Conservation (phyloP, 2,329 filamentous ascomycete species). For the Cladosporium sp. region DNA sequence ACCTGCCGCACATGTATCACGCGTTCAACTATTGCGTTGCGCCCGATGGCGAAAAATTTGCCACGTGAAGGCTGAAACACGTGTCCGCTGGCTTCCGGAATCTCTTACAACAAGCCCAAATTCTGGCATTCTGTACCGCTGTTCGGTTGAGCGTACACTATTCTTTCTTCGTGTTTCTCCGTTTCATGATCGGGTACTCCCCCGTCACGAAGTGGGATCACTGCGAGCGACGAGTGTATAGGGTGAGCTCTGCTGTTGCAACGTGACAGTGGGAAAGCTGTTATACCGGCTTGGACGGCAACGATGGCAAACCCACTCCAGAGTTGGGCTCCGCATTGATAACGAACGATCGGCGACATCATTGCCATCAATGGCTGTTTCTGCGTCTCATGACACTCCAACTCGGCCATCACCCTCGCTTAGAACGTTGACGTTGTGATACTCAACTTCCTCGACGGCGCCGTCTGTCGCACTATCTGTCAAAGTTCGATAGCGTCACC, state of each 20-base stretch:
- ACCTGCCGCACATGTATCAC: not conserved
- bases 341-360: not conserved
- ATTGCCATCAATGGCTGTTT: not conserved
- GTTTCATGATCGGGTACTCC: not conserved
- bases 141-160: not conserved
- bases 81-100: not conserved
- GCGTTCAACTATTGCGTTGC: not conserved
- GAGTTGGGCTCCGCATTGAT: not conserved
- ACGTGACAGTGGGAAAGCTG: not conserved
- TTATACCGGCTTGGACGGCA: not conserved
- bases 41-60: not conserved
- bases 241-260: not conserved
- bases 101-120: not conserved
- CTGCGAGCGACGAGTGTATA: not conserved
- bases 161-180: not conserved
- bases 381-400: not conserved
- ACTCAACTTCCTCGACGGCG: not conserved
- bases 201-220: not conserved
- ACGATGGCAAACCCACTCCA: not conserved
- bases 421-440: not conserved
- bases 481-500: not conserved
- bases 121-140: not conserved
- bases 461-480: not conserved
- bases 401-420: not conserved
- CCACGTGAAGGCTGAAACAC: not conserved